Conservation (phyloP, 768 basidiomycete genomes). For the Leucocoprinus leucothites region DNA sequence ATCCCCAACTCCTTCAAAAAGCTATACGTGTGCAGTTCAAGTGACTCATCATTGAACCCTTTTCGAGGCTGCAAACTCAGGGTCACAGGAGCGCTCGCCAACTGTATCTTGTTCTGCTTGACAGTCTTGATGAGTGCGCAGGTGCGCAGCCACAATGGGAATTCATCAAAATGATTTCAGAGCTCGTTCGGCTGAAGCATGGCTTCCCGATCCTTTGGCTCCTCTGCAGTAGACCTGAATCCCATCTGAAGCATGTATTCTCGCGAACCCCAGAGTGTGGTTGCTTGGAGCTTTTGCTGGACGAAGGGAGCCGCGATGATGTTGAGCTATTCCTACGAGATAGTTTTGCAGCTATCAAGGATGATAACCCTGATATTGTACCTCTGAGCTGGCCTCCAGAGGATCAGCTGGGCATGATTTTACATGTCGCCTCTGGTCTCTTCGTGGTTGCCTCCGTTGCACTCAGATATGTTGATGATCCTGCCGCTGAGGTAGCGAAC, state of each 20-base stretch:
- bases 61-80: neutral
- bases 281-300: neutral
- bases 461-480: too few species aligned
- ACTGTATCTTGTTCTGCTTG: constrained; percentile 2
- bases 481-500: too few species aligned
- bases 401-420: neutral
- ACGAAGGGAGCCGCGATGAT: neutral
- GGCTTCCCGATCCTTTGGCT: constrained; percentile 1
- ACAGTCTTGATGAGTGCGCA: constrained; percentile 11
- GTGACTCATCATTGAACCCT: constrained; percentile 2
- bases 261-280: neutral
- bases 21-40: neutral
- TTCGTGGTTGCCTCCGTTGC: too few species aligned
- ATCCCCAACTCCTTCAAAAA: neutral
- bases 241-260: neutral
- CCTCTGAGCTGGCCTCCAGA: neutral
- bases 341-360: neutral
- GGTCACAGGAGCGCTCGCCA: neutral
- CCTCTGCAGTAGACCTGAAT: neutral
- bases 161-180: neutral
- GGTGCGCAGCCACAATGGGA: neutral
- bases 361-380: neutral
- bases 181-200: constrained; percentile 1
- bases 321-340: neutral
- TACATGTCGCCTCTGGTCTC: too few species aligned